Conservation (phyloP, 352 stramenopile genomes). For the Globisporangium heterothallicum region DNA sequence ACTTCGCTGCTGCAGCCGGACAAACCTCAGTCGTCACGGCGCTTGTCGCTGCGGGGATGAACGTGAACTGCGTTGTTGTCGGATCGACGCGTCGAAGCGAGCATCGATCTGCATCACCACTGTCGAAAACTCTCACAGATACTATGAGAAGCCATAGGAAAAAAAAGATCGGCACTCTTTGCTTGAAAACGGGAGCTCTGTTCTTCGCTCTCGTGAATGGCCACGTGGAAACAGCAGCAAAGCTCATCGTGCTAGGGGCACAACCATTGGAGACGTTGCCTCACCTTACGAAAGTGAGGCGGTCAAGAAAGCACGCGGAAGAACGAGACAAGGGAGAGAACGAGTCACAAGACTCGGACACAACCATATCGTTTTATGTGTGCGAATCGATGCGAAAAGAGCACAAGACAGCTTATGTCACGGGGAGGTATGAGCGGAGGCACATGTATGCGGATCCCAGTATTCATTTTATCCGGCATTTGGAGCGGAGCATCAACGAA, state of each 20-base stretch:
- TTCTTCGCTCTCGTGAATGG: conserved; percentile 52
- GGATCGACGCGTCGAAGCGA: background rate
- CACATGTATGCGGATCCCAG: background rate
- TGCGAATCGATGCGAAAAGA: conserved; percentile 22
- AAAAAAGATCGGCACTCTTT: background rate
- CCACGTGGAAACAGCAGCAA: conserved; percentile 44
- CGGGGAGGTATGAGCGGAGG: background rate
- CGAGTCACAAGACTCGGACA: background rate
- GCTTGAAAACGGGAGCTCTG: conserved; percentile 25
- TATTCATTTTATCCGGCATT: conserved; percentile 32
- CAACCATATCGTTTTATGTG: conserved; percentile 11
- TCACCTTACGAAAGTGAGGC: conserved; percentile 17
- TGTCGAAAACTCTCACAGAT: background rate
- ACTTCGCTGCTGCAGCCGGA: conserved; percentile 43
- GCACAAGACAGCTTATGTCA: conserved; percentile 12
- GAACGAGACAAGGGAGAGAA: background rate
- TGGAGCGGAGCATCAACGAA: conserved; percentile 42
- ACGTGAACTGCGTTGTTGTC: conserved; percentile 41
- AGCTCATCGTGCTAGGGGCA: conserved; percentile 49
- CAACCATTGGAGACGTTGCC: conserved; percentile 41
- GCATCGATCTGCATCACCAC: background rate
- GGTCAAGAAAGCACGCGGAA: background rate
- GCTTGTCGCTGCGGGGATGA: conserved; percentile 45
- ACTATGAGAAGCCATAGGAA: background rate
- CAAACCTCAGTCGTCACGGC: conserved; percentile 34